phyloP scores from a whole-genome alignment of 257 asterid genomes.

The Sherardia arvensis region DNA sequence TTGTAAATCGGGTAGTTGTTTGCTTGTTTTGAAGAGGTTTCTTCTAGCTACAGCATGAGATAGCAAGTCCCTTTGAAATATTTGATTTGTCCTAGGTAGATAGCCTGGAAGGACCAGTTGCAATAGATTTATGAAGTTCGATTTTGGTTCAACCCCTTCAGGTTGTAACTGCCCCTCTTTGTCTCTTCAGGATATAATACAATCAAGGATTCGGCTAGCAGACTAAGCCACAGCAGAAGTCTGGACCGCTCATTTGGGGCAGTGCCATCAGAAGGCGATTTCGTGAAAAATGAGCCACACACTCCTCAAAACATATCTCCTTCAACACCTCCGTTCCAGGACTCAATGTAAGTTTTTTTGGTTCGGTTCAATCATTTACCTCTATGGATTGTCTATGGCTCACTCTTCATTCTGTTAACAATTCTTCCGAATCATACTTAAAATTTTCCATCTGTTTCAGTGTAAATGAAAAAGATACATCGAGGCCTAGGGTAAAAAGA shows the following conservation, averaged over 20 bases:
- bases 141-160: neutral
- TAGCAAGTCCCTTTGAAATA: too few relatives aligned
- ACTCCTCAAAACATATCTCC: conserved; percentile 38
- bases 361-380: too few relatives aligned
- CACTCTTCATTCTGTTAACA: conserved; percentile 1
- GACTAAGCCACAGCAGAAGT: conserved; percentile 23
- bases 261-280: conserved; percentile 22
- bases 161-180: neutral
- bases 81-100: too few relatives aligned
- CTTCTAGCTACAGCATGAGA: neutral
- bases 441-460: too few relatives aligned
- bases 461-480: conserved; percentile 36
- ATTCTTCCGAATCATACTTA: too few relatives aligned
- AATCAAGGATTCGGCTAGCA: conserved; percentile 25
- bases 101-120: neutral
- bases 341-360: conserved; percentile 38
- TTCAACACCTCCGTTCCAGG: conserved; percentile 38
- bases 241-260: conserved; percentile 23
- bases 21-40: neutral
- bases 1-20: neutral
- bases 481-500: conserved; percentile 34
- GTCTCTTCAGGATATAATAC: conserved; percentile 29
- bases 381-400: neutral
- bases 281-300: conserved; percentile 22
- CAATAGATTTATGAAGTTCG: neutral